These are phyloP conservation scores for Quercus mongolica DNA, from an alignment of 306 rosid genomes.

Conservation along the genomic window DNA sequence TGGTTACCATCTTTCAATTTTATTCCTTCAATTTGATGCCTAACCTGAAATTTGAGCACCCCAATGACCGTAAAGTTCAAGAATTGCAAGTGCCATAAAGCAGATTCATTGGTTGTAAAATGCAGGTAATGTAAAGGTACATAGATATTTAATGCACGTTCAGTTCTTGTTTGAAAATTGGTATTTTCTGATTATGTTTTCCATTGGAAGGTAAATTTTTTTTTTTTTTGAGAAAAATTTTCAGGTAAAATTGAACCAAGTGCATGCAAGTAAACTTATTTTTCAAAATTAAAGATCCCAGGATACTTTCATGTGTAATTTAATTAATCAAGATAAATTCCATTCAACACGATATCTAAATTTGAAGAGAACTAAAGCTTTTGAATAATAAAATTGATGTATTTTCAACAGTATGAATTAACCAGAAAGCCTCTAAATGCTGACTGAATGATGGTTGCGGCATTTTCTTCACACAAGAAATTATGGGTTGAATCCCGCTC, in stretches of 20 bases:
- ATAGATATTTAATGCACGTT: too few species aligned
- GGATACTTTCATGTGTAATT: background rate
- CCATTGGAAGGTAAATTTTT: background rate
- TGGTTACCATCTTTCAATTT: constrained; percentile 18
- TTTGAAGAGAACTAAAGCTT: background rate
- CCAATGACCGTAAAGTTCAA: constrained; percentile 9
- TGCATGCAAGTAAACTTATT: background rate
- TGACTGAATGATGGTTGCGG: constrained; percentile 70
- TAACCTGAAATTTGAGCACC: constrained; percentile 49
- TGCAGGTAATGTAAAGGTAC: background rate
- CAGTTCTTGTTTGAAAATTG: background rate
- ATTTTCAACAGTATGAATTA: constrained; percentile 16
- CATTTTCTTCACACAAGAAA: constrained; percentile 51
- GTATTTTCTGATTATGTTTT: background rate
- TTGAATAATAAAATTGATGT: constrained; percentile 12
- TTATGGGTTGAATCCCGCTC: constrained; percentile 14
- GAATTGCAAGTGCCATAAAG: constrained; percentile 11
- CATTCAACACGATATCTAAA: background rate
- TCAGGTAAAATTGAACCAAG: background rate
- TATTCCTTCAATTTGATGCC: constrained; percentile 36
- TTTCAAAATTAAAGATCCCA: background rate
- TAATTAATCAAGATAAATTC: background rate
- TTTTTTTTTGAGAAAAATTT: background rate
- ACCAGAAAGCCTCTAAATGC: constrained; percentile 77
- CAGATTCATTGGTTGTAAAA: background rate